phyloP scores from a whole-genome alignment of 1,139 yeast species.

The Hansenula sp. region DNA sequence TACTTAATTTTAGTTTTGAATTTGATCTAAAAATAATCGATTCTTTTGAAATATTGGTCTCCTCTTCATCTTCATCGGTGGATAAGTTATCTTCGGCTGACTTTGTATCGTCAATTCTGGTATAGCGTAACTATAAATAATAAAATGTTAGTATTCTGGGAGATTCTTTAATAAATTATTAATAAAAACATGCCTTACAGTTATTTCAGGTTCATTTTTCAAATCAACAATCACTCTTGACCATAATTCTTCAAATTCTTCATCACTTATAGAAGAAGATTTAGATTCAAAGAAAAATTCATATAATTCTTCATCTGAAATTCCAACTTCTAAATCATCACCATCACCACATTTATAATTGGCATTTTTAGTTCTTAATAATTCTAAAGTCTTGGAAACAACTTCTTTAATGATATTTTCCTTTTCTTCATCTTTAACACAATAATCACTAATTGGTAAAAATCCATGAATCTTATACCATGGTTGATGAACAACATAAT shows the following conservation, averaged over 20 bases:
- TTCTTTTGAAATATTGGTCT: conserved; percentile 34
- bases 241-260: conserved; percentile 86
- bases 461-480: conserved; percentile 52
- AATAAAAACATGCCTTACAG: conserved; percentile 76
- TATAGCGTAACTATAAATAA: conserved; percentile 25
- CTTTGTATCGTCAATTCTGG: conserved; percentile 24
- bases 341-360: conserved; percentile 59
- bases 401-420: conserved; percentile 66
- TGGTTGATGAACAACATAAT: conserved; percentile 53
- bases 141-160: conserved; percentile 23
- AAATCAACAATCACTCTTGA: conserved; percentile 58
- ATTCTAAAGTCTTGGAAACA: conserved; percentile 62
- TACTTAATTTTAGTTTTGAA: conserved; percentile 62
- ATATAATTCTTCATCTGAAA: conserved; percentile 51
- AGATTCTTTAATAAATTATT: conserved; percentile 19
- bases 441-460: conserved; percentile 57
- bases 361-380: conserved; percentile 70
- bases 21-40: conserved; percentile 65
- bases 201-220: conserved; percentile 69
- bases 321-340: conserved; percentile 46
- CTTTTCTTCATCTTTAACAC: conserved; percentile 76
- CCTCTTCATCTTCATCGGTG: conserved; percentile 33
- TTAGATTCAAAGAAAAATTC: conserved; percentile 50
- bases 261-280: conserved; percentile 50
- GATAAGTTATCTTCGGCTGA: conserved; percentile 25